Evolutionary conservation across 306 rosid genomes (phyloP), one percentile per base, ranked within the genome.

Genomic region (Inga laurina): DNA sequence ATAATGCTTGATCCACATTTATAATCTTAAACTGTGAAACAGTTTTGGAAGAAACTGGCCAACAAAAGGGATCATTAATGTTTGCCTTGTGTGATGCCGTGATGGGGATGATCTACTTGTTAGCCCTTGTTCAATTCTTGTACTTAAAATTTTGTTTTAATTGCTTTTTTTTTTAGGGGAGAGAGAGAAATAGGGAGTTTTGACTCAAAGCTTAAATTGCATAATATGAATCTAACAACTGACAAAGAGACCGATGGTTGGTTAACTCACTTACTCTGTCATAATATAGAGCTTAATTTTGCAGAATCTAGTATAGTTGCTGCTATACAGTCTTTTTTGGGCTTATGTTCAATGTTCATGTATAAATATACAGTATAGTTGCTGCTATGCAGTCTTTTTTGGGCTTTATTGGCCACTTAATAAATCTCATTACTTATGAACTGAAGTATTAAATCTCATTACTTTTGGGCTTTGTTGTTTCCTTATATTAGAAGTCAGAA

Each of bases 161-260:
- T 54, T 18, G 22, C 10, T 16, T 54, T 54, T n/a, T 57, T 57
- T n/a, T n/a, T n/a, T n/a, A 2, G 64, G 71, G n/a, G 24, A 1
- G 8, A 21, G n/a, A 37, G 44, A 1, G 0, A 49, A 49, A 14
- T 19, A 18, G 56, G 30, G 37, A 0, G 18, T 22, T 18, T 51
- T 51, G 8, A n/a, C 65, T 46, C 5, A 46, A 24, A 24, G 24
- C 15, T 24, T 73, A 73, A 46, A 74, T 49, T 19, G 13, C 66
- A 74, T 52, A 18, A 72, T 34, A 49, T 61, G 73, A 81, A 81
- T 51, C 81, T 35, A 77, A 34, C 54, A 16, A 67, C 77, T 69
- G 3, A 10, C 67, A 35, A 46, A 71, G 32, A 32, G 32, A 32
- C 32, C 32, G 32, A 32, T 32, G 32, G 32, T 32, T 32, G 32